These are phyloP conservation scores for Pythium plurisporium DNA, from an alignment of 352 stramenopile species.

Conservation along the genomic window DNA sequence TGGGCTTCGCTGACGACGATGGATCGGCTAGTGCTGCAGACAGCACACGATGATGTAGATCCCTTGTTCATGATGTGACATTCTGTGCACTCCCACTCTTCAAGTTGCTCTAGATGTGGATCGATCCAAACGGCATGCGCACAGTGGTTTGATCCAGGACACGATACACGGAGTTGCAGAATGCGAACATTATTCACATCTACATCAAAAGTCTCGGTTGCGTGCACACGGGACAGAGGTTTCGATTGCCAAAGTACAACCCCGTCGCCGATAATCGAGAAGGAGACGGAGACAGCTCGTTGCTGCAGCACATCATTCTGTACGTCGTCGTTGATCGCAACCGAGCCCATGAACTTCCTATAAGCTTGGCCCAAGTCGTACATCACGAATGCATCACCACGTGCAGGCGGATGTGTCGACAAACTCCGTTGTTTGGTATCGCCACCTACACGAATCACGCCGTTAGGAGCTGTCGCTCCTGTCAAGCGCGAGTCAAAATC, in stretches of 20 bases:
- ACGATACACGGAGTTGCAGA: constrained; percentile 67
- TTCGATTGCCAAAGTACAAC: constrained; percentile 73
- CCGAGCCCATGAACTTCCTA: constrained; percentile 40
- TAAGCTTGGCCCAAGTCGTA: constrained; percentile 75
- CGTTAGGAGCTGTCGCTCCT: constrained; percentile 14
- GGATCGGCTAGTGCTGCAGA: constrained; percentile 30
- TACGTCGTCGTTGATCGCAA: constrained; percentile 78
- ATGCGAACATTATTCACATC: constrained; percentile 60
- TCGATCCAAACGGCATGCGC: constrained; percentile 81
- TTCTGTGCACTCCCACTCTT: constrained; percentile 66
- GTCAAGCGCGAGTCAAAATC: constrained; percentile 23
- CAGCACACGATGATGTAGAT: constrained; percentile 30
- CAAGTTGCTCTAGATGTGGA: constrained; percentile 52
- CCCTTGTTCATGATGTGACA: constrained; percentile 79
- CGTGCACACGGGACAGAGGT: constrained; percentile 30
- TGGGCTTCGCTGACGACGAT: not conserved
- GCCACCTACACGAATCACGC: constrained; percentile 51
- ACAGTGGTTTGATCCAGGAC: constrained; percentile 70
- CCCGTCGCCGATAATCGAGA: constrained; percentile 71
- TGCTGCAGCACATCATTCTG: constrained; percentile 54
- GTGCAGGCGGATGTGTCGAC: constrained; percentile 69
- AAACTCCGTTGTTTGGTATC: constrained; percentile 71
- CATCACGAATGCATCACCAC: constrained; percentile 72
- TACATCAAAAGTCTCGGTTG: constrained; percentile 56
- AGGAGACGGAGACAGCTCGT: constrained; percentile 47